phyloP scores from a whole-genome alignment of 306 rosid species.

The Quercus mongolica region DNA sequence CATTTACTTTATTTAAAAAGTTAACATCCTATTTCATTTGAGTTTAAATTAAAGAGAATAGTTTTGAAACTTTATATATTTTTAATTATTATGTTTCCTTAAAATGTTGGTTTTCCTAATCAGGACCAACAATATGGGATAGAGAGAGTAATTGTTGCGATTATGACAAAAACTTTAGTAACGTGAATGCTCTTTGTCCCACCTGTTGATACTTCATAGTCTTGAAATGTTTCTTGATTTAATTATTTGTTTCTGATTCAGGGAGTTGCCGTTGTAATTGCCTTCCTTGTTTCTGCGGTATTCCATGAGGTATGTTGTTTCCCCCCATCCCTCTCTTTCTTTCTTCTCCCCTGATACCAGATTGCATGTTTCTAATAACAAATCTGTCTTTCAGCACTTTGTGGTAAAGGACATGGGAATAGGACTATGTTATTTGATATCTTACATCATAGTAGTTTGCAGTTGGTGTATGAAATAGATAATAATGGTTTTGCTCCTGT shows the following conservation, averaged over 20 bases:
- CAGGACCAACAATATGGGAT: too few relatives aligned
- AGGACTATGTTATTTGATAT: neutral
- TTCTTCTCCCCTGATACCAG: neutral
- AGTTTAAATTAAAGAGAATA: too few relatives aligned
- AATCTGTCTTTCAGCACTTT: constrained; percentile 18
- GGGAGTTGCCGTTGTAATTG: constrained; percentile 67
- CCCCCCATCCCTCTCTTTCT: neutral
- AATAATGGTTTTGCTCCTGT: neutral
- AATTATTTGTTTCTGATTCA: constrained; percentile 29
- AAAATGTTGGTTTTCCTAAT: too few relatives aligned
- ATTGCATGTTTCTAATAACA: neutral
- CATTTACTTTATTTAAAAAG: too few relatives aligned
- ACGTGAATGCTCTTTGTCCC: neutral
- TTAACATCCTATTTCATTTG: too few relatives aligned
- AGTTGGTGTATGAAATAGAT: neutral
- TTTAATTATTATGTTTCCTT: too few relatives aligned
- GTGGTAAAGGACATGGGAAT: neutral
- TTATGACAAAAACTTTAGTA: neutral
- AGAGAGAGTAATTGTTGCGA: neutral
- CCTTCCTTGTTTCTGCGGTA: constrained; percentile 82
- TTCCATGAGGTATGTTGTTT: constrained; percentile 78
- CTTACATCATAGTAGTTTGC: neutral
- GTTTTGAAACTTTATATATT: too few relatives aligned
- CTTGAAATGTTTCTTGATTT: neutral
- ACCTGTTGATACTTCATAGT: neutral